Base-by-base conservation (phyloP, 2,329 filamentous ascomycete species). In the Clarireedia hainanense region DNA sequence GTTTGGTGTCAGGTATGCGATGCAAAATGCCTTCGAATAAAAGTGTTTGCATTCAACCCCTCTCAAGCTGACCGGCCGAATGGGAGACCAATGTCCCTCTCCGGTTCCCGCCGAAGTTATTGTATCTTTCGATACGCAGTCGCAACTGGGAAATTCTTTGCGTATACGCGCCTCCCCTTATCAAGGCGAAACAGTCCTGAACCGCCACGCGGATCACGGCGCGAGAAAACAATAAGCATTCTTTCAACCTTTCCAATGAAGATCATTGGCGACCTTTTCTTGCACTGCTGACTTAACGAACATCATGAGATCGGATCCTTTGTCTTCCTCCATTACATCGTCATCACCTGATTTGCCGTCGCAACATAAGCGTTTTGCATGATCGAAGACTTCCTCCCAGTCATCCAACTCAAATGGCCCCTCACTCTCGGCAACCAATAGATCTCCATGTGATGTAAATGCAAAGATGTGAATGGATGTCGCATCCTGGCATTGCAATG, bases 401-500 rank as follows among this genome's bases (percentile, higher is more conserved):
- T 86, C 84, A 14, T 83, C 77, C 61, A 88, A 76, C 47, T 82
- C 81, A 68, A 96, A 97, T 3, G 74, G 73, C 0, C 92, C 92
- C 65, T 92, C 84, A 65, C 90, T 95, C 72, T 96, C 88, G 36
- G 81, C 84, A 43, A 96, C 72, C 23, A 96, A 72, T 51, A 95
- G 74, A 57, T 89, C 83, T 7, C 85, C 81, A 51, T 83, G 76
- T 1, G 85, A 84, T n/a, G 85, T 86, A 69, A 94, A 95, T 5
- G 84, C 86, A 57, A 96, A 77, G n/a, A 88, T 89, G 68, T 96
- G 92, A 23, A 89, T 73, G 5, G 90, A 95, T 55, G 74, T 77
- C 10, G 87, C 85, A 47, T 74, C 72, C 61, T 82, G 76, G 47
- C 85, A 76, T 58, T 88, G 78, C 23, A 80, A 75, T 5, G 82